These are phyloP conservation scores for Globisporangium okanoganense DNA, from an alignment of 352 stramenopile species.

Conservation along the genomic window DNA sequence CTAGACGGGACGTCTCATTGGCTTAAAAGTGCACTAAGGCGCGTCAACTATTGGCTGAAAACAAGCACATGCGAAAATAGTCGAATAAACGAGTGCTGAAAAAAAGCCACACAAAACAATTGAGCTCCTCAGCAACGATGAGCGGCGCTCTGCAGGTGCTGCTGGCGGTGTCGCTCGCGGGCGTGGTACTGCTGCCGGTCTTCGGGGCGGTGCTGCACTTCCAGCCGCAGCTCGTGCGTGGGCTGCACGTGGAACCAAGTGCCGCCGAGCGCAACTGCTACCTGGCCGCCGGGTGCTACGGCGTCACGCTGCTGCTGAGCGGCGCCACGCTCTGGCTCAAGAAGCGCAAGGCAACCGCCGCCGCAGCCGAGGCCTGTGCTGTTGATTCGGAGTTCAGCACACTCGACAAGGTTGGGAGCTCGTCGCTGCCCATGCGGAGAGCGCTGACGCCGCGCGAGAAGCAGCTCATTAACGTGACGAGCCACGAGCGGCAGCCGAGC, in stretches of 20 bases:
- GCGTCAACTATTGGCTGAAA: too few relatives aligned
- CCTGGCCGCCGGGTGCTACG: constrained; percentile 47
- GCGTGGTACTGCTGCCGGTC: constrained; percentile 42
- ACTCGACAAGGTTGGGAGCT: background rate
- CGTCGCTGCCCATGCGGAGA: background rate
- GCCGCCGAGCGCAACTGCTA: constrained; percentile 63
- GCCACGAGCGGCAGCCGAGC: background rate
- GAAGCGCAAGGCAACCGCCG: constrained; percentile 3
- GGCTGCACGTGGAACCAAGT: constrained; percentile 35
- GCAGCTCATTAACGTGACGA: constrained; percentile 13
- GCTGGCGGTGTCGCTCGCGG: constrained; percentile 47
- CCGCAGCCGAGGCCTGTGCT: background rate
- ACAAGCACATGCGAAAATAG: too few relatives aligned
- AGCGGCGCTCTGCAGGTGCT: constrained; percentile 29
- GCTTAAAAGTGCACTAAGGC: too few relatives aligned
- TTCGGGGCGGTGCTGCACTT: constrained; percentile 57
- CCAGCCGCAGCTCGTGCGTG: constrained; percentile 55
- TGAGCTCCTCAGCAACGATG: constrained; percentile 11
- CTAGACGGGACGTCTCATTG: background rate
- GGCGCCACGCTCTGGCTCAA: constrained; percentile 15
- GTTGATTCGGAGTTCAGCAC: background rate
- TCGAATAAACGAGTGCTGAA: too few relatives aligned
- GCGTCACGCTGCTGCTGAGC: constrained; percentile 35
- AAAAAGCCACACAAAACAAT: background rate
- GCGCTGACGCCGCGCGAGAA: constrained; percentile 21